Conservation (phyloP, 768 basidiomycete species). For the Xerocomellus intermedius region DNA sequence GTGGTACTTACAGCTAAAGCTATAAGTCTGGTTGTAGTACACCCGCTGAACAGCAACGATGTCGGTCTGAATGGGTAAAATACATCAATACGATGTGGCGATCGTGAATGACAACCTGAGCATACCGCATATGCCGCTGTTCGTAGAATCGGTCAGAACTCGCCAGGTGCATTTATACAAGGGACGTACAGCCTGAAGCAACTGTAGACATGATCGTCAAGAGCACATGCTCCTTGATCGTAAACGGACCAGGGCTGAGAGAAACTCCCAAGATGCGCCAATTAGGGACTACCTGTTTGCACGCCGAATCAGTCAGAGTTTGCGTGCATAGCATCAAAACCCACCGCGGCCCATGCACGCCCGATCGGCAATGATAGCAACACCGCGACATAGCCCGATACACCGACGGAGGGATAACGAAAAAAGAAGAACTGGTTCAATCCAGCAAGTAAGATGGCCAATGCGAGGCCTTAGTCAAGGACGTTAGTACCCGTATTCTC, state of each 20-base stretch:
- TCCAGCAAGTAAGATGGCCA: constrained; percentile 62
- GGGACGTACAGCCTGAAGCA: constrained; percentile 27
- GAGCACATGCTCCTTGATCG: constrained; percentile 70
- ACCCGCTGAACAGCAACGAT: constrained; percentile 72
- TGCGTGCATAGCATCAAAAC: background rate
- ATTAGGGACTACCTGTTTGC: constrained; percentile 45
- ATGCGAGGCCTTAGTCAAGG: constrained; percentile 32
- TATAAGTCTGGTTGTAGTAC: constrained; percentile 58
- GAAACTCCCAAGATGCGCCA: constrained; percentile 54
- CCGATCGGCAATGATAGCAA: constrained; percentile 70
- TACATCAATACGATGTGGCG: background rate
- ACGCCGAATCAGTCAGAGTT: background rate
- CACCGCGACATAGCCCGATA: constrained; percentile 60
- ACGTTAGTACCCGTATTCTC: background rate
- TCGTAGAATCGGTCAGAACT: background rate
- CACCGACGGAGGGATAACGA: constrained; percentile 51
- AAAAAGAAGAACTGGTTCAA: constrained; percentile 81
- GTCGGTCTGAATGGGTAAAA: constrained; percentile 46
- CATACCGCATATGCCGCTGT: constrained; percentile 48
- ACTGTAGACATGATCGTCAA: constrained; percentile 67
- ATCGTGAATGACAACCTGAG: background rate
- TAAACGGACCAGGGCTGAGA: constrained; percentile 73
- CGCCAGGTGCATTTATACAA: background rate
- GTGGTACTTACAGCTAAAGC: constrained; percentile 43
- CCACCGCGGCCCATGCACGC: constrained; percentile 52